phyloP scores from a whole-genome alignment of 2,329 filamentous ascomycete genomes.

The Diplodia corticola region DNA sequence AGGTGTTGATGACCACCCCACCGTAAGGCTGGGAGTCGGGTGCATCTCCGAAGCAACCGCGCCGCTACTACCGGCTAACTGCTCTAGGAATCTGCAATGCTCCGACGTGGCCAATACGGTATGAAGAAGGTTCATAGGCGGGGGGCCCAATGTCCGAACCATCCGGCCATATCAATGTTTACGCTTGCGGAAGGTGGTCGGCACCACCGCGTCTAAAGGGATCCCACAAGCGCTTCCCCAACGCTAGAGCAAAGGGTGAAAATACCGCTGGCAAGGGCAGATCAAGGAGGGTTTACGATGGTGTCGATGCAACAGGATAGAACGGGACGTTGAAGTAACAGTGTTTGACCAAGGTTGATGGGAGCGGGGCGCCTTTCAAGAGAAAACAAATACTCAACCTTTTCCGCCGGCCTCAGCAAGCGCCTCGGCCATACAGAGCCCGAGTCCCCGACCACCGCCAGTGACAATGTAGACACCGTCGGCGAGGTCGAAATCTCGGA shows the following conservation, averaged over 20 bases:
- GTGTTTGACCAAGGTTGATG: neutral
- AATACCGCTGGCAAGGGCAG: neutral
- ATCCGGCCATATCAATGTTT: neutral
- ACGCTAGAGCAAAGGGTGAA: neutral
- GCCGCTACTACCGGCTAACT: neutral
- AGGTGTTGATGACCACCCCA: too few relatives aligned
- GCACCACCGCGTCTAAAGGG: neutral
- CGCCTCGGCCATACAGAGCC: slow-evolving; percentile 69
- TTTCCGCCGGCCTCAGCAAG: slow-evolving; percentile 73
- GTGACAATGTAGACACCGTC: slow-evolving; percentile 52
- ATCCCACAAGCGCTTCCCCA: neutral
- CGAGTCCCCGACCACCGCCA: slow-evolving; percentile 67
- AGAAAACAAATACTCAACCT: slow-evolving; percentile 32
- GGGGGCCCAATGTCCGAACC: neutral
- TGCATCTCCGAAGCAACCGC: neutral
- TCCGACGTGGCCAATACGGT: neutral
- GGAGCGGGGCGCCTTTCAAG: neutral
- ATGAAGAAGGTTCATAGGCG: neutral
- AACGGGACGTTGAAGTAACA: neutral
- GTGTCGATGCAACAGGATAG: neutral
- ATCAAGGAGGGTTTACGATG: neutral
- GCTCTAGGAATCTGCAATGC: neutral
- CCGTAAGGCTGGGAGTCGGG: neutral
- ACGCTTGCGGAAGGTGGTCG: neutral
- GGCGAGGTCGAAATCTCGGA: slow-evolving; percentile 31